Evolutionary conservation across 768 basidiomycete species (phyloP).

Genomic region (Trichaptum fuscoviolaceum): DNA sequence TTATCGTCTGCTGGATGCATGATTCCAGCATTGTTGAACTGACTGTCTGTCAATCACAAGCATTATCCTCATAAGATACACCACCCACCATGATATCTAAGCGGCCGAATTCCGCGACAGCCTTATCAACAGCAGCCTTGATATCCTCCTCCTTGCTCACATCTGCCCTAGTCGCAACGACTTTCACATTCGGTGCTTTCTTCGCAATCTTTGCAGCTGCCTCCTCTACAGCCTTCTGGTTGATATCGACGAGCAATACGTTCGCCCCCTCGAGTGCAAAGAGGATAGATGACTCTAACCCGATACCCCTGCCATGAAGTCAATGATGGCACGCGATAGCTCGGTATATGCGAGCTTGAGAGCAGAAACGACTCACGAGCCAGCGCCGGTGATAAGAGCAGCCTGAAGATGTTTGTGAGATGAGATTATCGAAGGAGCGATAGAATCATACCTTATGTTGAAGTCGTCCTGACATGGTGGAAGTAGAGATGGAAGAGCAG

Average conservation of each 20-base stretch:
- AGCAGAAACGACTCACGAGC: constrained; percentile 65
- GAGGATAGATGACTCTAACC: constrained; percentile 89
- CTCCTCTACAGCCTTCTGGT: constrained; percentile 64
- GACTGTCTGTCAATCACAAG: constrained; percentile 5
- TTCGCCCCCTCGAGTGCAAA: constrained; percentile 95
- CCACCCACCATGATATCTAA: constrained; percentile 85
- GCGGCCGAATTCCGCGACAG: constrained; percentile 84
- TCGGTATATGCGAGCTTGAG: neutral
- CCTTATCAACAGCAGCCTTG: constrained; percentile 72
- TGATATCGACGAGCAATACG: constrained; percentile 86
- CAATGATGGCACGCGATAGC: constrained; percentile 7
- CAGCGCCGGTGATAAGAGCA: constrained; percentile 77
- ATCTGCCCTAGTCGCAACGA: constrained; percentile 71
- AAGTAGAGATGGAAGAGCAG: neutral
- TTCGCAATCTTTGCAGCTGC: constrained; percentile 57
- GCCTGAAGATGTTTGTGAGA: constrained; percentile 12
- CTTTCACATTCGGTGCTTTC: constrained; percentile 64
- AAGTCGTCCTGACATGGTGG: constrained; percentile 59
- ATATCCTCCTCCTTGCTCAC: constrained; percentile 87
- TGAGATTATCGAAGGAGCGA: neutral
- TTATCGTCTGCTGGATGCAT: constrained; percentile 97
- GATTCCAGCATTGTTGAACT: constrained; percentile 99
- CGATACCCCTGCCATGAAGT: constrained; percentile 70
- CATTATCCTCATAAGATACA: neutral
- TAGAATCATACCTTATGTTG: constrained; percentile 47